phyloP scores from a whole-genome alignment of 768 basidiomycete species.

The Suillus cothurnatus region DNA sequence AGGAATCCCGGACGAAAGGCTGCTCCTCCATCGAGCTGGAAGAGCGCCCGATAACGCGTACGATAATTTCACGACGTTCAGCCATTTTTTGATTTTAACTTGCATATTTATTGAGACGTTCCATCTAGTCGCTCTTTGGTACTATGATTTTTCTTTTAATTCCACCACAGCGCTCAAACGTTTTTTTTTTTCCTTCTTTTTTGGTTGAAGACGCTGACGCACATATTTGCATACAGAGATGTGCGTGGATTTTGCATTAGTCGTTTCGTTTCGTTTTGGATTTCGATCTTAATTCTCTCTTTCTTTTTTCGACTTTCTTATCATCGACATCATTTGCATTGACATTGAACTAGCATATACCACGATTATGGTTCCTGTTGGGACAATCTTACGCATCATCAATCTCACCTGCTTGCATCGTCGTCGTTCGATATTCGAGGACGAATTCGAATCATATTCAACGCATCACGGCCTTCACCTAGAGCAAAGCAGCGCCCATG shows the following conservation, averaged over 20 bases:
- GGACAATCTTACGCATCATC: neutral
- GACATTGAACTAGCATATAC: conserved; percentile 13
- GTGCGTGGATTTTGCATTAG: neutral
- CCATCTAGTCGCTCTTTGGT: neutral
- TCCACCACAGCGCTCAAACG: neutral
- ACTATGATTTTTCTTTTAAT: neutral
- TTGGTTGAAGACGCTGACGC: neutral
- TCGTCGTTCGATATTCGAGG: neutral
- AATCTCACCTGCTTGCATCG: neutral
- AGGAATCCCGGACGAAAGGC: conserved; percentile 31
- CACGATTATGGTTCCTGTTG: conserved; percentile 1
- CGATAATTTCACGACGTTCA: neutral
- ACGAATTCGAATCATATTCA: neutral
- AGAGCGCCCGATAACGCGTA: conserved; percentile 28
- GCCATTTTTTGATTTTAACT: neutral
- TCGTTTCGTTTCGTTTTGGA: neutral
- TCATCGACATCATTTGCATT: conserved; percentile 7
- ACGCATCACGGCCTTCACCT: neutral
- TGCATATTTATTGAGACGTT: conserved; percentile 5
- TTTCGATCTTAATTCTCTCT: neutral
- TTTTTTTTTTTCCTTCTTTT: neutral
- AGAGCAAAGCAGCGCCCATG: too few species aligned
- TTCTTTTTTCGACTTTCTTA: neutral
- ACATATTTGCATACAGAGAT: neutral
- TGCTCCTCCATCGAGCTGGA: conserved; percentile 70